phyloP scores from a whole-genome alignment of 495 filamentous ascomycete species.

The Xylaria curta region DNA sequence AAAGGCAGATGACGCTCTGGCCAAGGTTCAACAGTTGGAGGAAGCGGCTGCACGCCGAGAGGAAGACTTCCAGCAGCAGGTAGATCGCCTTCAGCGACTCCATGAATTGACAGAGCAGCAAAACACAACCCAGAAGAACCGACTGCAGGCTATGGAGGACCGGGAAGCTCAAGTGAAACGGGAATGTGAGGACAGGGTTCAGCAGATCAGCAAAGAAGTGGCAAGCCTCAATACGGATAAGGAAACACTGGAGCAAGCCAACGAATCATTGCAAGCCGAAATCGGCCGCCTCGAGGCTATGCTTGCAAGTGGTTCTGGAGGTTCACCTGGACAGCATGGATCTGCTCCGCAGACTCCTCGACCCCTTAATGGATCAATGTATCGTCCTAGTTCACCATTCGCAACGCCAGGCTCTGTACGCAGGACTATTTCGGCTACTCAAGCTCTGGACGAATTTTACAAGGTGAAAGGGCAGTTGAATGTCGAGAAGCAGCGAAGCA shows the following conservation, averaged over 20 bases:
- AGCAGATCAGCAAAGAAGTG: slow-evolving; percentile 75
- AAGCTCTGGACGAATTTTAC: slow-evolving; percentile 60
- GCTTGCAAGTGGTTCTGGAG: slow-evolving; percentile 42
- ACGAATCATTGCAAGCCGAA: slow-evolving; percentile 73
- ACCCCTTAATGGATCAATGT: slow-evolving; percentile 56
- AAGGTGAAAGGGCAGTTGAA: slow-evolving; percentile 60
- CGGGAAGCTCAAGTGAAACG: slow-evolving; percentile 79
- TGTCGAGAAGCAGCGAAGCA: slow-evolving; percentile 70
- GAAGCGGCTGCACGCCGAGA: slow-evolving; percentile 79
- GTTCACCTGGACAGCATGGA: slow-evolving; percentile 37
- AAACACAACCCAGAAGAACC: slow-evolving; percentile 76
- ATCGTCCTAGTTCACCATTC: slow-evolving; percentile 56
- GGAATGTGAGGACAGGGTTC: slow-evolving; percentile 80
- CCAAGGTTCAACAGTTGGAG: slow-evolving; percentile 80
- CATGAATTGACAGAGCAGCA: slow-evolving; percentile 85
- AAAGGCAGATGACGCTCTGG: slow-evolving; percentile 83
- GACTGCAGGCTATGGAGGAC: slow-evolving; percentile 81
- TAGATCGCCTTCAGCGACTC: slow-evolving; percentile 79
- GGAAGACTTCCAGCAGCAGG: slow-evolving; percentile 81
- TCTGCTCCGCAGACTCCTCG: slow-evolving; percentile 66
- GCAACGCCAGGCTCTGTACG: slow-evolving; percentile 59
- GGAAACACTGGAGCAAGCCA: slow-evolving; percentile 68
- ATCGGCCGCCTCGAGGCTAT: slow-evolving; percentile 66
- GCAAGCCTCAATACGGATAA: slow-evolving; percentile 70
- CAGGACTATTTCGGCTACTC: slow-evolving; percentile 55